These are phyloP conservation scores for Starmera caribaea DNA, from an alignment of 805 yeast species.

Conservation along the genomic window DNA sequence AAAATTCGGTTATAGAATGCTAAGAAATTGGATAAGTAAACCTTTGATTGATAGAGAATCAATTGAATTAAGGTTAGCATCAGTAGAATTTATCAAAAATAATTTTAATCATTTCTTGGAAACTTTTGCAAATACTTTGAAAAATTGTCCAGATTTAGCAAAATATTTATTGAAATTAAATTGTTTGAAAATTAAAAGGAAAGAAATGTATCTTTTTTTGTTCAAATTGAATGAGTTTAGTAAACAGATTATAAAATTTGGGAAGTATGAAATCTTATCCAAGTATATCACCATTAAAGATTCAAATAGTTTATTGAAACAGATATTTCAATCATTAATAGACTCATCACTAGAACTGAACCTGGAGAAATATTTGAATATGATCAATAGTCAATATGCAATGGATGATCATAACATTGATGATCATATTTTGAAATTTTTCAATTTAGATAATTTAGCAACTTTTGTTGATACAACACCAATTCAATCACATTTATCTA, in stretches of 20 bases:
- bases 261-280: constrained; percentile 16
- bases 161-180: constrained; percentile 47
- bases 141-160: constrained; percentile 45
- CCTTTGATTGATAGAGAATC: constrained; percentile 51
- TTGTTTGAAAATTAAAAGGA: constrained; percentile 48
- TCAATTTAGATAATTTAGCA: constrained; percentile 24
- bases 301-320: constrained; percentile 25
- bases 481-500: constrained; percentile 26
- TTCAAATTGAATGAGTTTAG: constrained; percentile 27
- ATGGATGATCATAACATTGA: constrained; percentile 37
- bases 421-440: constrained; percentile 35
- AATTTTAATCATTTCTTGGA: constrained; percentile 30
- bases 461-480: constrained; percentile 24
- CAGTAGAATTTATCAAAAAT: constrained; percentile 40
- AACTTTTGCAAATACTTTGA: constrained; percentile 23
- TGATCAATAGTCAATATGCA: constrained; percentile 43
- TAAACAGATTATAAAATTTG: constrained; percentile 18
- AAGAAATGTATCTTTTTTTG: constrained; percentile 49
- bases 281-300: constrained; percentile 3
- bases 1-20: constrained; percentile 57
- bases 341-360: constrained; percentile 21
- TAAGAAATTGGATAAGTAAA: constrained; percentile 63
- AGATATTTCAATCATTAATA: constrained; percentile 29
- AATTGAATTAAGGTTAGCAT: constrained; percentile 55
- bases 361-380: constrained; percentile 27